Evolutionary conservation across 768 basidiomycete genomes (phyloP).

Genomic region (Boletus eberwhitei): DNA sequence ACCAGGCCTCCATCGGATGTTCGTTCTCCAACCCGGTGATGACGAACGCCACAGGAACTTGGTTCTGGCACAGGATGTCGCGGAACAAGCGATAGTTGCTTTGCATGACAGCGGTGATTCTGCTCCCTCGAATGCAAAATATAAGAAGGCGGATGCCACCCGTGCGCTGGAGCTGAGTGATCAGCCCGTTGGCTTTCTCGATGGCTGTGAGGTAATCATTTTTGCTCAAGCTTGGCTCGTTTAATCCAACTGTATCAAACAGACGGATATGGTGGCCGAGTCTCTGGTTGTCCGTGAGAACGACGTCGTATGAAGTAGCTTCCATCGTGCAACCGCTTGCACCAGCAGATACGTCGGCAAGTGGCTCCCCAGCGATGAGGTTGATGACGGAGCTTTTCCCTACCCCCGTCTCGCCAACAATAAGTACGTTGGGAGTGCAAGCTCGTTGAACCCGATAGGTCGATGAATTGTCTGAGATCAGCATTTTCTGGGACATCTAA

Average conservation of each 20-base stretch:
- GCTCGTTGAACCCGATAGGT: constrained; percentile 10
- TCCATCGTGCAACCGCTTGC: constrained; percentile 36
- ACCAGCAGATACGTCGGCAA: constrained; percentile 27
- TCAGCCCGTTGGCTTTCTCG: constrained; percentile 29
- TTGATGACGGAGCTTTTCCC: constrained; percentile 43
- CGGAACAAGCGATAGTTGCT: constrained; percentile 30
- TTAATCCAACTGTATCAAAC: constrained; percentile 33
- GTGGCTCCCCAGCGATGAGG: constrained; percentile 29
- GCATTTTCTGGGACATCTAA: constrained; percentile 3
- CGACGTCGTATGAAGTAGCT: constrained; percentile 21
- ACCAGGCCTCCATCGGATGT: constrained; percentile 31
- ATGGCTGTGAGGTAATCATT: constrained; percentile 24
- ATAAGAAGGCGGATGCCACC: constrained; percentile 30
- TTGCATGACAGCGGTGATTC: constrained; percentile 23
- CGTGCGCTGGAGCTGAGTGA: constrained; percentile 26
- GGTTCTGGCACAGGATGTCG: constrained; percentile 26
- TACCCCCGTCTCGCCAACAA: constrained; percentile 31
- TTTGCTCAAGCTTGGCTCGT: constrained; percentile 21
- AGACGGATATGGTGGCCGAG: constrained; percentile 18
- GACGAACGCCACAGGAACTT: constrained; percentile 31
- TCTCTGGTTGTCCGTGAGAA: constrained; percentile 10
- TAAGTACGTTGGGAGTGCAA: constrained; percentile 32
- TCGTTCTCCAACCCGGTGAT: constrained; percentile 32
- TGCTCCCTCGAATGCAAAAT: constrained; percentile 33
- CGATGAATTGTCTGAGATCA: not conserved